Base-by-base conservation (phyloP, 805 yeast genomes). In the Candida broadrunensis region DNA sequence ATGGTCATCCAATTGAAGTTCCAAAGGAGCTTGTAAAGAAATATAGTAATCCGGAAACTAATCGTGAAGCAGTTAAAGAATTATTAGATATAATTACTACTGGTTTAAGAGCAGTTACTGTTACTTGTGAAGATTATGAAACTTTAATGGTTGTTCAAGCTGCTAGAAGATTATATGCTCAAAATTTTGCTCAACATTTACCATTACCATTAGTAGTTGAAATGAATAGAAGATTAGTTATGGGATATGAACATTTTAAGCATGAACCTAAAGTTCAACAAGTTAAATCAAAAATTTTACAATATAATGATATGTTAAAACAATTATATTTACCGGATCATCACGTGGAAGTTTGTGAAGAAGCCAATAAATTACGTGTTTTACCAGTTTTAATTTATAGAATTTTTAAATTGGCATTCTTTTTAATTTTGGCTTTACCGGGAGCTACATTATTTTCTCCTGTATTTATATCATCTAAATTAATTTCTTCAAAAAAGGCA, bases 371-470 rank as follows among this genome's bases (percentile, higher is more conserved):
- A 34, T 49, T 76, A 30, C 64, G 77, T 35, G 76, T 80, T 43
- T 49, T 74, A 4, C 64, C 74, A 2, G 63, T 88, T 3, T 61
- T 90, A 23, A 20, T 84, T 1, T 69, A 72, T 41, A 78, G 97
- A 49, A 54, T 80, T 1, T 38, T 75, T 9, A 77, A 83, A 53
- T 68, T 90, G 12, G 38, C 78, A 1, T 51, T 82, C 5, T 69
- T 88, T 37, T 67, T 80, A 5, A 46, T 80, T 0, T 69, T 88
- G 35, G 84, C 96, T 4, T 67, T 89, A 26, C 99, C 99, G 0
- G 99, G 99, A n/a, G 73, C 81, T 19, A 65, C 88, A 2, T 71
- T 93, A 52, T 91, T 91, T 59, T 77, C 90, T 1, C 99, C 99
- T 0, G 89, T 93, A 1, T 89, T 93, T 54, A 62, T 87, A 23